Evolutionary conservation across 441 rosid species (phyloP), one percentile per base, ranked within the genome.

Genomic region (Metrosideros polymorpha): DNA sequence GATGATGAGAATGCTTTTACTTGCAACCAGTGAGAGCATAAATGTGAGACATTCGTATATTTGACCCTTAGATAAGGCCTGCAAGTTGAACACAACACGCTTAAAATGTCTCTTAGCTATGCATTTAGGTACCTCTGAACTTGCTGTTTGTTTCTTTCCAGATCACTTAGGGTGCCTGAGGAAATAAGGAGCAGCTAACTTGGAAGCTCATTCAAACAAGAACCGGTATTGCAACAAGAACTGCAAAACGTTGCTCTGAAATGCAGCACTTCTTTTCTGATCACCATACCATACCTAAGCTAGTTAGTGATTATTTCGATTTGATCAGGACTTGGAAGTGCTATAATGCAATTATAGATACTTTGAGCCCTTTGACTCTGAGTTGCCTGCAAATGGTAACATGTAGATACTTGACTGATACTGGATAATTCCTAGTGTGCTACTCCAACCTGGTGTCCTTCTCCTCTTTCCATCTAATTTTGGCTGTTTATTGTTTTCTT

Each of bases 201-300:
- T 66, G 83, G 88, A 88, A 61, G 83, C 79, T 59, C 47, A 52
- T 83, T 82, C 87, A 29, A 89, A 88, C 84, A 89, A 85, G 86
- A 90, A 88, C 45, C 92, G 95, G 97, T 95, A 94, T 90, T 96
- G 98, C 94, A 84, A 92, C 90, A 92, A 87, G 83, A 93, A 88
- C 85, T 97, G 98, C 89, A 87, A 92, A 93, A 85, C 85, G 94
- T 96, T 97, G 90, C 89, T 66, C 43, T 82, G 66, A 61, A 61
- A 87, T 86, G 66, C 49, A 39, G 47, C 56, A 83, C 57, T 55
- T 25, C 8, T 9, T 14, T 45, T 56, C 45, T 27, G 19, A 86
- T 66, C 76, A 27, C 43, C 43, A 8, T 76, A 25, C 4, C 75
- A 57, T 56, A 12, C 82, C 45, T 77, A 52, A 52, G 24, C 17